These are phyloP conservation scores for Aspergillus cejpii DNA, from an alignment of 2,329 filamentous ascomycete species.

Conservation along the genomic window DNA sequence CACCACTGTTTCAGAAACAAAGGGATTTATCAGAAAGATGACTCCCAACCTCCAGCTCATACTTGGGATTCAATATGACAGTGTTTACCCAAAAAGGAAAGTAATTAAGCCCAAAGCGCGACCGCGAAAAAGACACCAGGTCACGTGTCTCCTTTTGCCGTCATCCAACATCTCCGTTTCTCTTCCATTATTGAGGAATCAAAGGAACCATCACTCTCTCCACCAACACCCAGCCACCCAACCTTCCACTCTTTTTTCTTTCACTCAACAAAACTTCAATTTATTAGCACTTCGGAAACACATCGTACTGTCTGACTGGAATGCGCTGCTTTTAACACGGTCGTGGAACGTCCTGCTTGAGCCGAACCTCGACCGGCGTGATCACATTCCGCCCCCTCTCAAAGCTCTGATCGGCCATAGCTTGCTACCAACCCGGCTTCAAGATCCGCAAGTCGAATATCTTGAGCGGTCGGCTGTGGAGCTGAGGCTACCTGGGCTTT, in stretches of 20 bases:
- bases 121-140: slow-evolving; percentile 12
- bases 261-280: slow-evolving; percentile 9
- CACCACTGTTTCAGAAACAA: neutral
- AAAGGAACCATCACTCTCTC: slow-evolving; percentile 18
- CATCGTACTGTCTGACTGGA: slow-evolving; percentile 18
- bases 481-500: slow-evolving; percentile 14
- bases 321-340: slow-evolving; percentile 31
- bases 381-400: slow-evolving; percentile 16
- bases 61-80: no score
- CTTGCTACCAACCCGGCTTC: slow-evolving; percentile 4
- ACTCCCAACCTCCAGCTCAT: no score
- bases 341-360: slow-evolving; percentile 32
- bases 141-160: slow-evolving; percentile 31
- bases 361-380: slow-evolving; percentile 27
- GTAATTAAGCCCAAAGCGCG: slow-evolving; percentile 6
- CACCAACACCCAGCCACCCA: slow-evolving; percentile 15
- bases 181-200: slow-evolving; percentile 16
- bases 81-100: neutral
- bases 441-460: slow-evolving; percentile 7
- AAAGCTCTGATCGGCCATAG: slow-evolving; percentile 9
- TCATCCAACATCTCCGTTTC: slow-evolving; percentile 26
- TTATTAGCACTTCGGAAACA: slow-evolving; percentile 10
- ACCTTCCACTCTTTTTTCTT: slow-evolving; percentile 13
- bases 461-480: slow-evolving; percentile 6
- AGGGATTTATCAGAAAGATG: no score